phyloP scores from a whole-genome alignment of 352 stramenopile species.

The Thalassiosira hispida region DNA sequence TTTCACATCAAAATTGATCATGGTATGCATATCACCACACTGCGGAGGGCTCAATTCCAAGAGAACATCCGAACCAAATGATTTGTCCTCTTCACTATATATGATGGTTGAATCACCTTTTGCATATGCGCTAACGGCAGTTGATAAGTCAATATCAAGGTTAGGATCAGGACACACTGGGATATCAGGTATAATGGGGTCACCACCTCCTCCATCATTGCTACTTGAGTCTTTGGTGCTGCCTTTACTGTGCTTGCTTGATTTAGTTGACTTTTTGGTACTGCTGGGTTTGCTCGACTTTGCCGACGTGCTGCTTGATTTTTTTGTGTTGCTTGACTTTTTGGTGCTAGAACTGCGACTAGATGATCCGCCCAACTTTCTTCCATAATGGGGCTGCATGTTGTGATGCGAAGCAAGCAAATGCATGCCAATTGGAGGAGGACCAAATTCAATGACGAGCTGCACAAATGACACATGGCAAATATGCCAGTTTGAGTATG shows the following conservation, averaged over 20 bases:
- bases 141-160: constrained; percentile 5
- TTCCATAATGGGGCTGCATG: constrained; percentile 4
- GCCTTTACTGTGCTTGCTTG: not conserved
- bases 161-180: constrained; percentile 5
- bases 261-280: not conserved
- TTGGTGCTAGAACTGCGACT: not conserved
- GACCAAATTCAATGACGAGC: constrained; percentile 22
- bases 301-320: constrained; percentile 4
- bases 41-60: constrained; percentile 16
- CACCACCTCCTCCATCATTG: not conserved
- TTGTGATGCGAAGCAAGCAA: not conserved
- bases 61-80: constrained; percentile 10
- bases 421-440: constrained; percentile 8
- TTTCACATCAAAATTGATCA: constrained; percentile 18
- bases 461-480: constrained; percentile 6
- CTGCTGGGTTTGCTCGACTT: constrained; percentile 4
- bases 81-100: constrained; percentile 2
- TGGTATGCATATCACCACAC: constrained; percentile 19
- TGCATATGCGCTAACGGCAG: not conserved
- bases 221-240: not conserved
- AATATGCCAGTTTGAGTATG: not conserved
- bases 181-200: not conserved
- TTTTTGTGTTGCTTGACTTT: constrained; percentile 7
- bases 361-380: not conserved
- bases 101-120: constrained; percentile 22